A percentile compares a stretch with the other conserved stretches of the same genome.
phyloP scores from a whole-genome alignment of 345 rosid species.

The Capsella bursapastoris region DNA sequence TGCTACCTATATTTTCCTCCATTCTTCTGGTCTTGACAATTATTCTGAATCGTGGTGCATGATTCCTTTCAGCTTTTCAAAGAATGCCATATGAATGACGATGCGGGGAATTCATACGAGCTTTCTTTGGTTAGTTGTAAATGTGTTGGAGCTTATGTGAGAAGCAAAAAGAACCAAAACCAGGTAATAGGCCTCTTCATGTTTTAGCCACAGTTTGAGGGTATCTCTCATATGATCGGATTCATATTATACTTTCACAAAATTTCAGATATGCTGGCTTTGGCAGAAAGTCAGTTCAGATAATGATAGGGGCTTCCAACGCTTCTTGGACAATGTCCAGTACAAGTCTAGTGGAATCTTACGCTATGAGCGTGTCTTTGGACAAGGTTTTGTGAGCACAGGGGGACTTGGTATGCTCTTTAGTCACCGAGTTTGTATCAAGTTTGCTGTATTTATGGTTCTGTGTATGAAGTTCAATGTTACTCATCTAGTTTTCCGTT shows the following conservation, averaged over 20 bases:
- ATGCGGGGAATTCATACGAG: slow-evolving; percentile 67
- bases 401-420: slow-evolving; percentile 82
- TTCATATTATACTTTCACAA: slow-evolving; percentile 26
- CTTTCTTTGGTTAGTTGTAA: slow-evolving; percentile 86
- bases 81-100: slow-evolving; percentile 66
- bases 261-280: slow-evolving; percentile 90
- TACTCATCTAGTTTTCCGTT: too few species aligned
- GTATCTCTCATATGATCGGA: slow-evolving; percentile 19
- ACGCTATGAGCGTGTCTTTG: slow-evolving; percentile 95
- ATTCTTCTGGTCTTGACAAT: slow-evolving; percentile 13
- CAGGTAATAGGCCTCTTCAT: slow-evolving; percentile 57
- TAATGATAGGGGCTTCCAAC: slow-evolving; percentile 91
- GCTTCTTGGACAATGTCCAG: slow-evolving; percentile 92
- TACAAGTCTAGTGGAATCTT: slow-evolving; percentile 80
- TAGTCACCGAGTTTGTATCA: slow-evolving; percentile 2
- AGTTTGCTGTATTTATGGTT: slow-evolving; percentile 16
- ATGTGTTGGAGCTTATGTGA: slow-evolving; percentile 96
- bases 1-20: slow-evolving; percentile 8
- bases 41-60: slow-evolving; percentile 3
- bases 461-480: not conserved
- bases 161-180: slow-evolving; percentile 91
- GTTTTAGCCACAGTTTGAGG: slow-evolving; percentile 25
- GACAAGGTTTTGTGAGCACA: slow-evolving; percentile 92
- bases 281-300: slow-evolving; percentile 84
- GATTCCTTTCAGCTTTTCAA: slow-evolving; percentile 68